A percentile compares a stretch with the other conserved stretches of the same genome.
phyloP scores from a whole-genome alignment of 306 rosid species.

The Vicia faba region DNA sequence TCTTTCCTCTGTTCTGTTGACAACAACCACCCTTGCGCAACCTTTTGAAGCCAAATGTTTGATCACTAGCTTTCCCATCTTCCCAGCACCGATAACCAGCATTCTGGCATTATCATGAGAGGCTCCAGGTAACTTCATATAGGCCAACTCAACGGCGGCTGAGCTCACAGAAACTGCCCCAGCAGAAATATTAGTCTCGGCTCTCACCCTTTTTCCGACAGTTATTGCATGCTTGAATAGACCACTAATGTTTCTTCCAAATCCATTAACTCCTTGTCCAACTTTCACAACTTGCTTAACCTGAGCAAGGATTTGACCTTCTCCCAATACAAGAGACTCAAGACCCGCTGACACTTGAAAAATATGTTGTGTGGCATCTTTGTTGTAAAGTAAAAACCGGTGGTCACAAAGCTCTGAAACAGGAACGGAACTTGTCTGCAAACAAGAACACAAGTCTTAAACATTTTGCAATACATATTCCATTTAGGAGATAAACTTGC shows the following conservation, averaged over 20 bases:
- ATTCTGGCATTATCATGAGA: conserved; percentile 69
- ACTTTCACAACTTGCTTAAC: conserved; percentile 98
- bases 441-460: conserved; percentile 19
- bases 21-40: conserved; percentile 82
- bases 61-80: conserved; percentile 98
- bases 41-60: conserved; percentile 97
- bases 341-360: conserved; percentile 98
- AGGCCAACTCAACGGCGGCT: conserved; percentile 94
- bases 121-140: conserved; percentile 81
- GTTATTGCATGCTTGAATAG: conserved; percentile 97
- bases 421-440: conserved; percentile 92
- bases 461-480: conserved; percentile 2
- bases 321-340: conserved; percentile 98
- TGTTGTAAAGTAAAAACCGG: conserved; percentile 80
- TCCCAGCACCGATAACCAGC: conserved; percentile 93
- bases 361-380: conserved; percentile 87
- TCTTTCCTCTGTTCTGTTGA: conserved; percentile 87
- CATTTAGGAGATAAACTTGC: conserved; percentile 5
- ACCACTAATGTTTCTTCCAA: conserved; percentile 94
- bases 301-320: conserved; percentile 99
- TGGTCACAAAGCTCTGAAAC: conserved; percentile 83
- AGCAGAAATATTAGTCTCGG: conserved; percentile 93
- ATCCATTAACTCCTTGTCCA: conserved; percentile 93
- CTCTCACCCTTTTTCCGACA: conserved; percentile 96
- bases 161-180: conserved; percentile 99